These are phyloP conservation scores for Mycena amicta DNA, from an alignment of 768 basidiomycete species.

Conservation along the genomic window DNA sequence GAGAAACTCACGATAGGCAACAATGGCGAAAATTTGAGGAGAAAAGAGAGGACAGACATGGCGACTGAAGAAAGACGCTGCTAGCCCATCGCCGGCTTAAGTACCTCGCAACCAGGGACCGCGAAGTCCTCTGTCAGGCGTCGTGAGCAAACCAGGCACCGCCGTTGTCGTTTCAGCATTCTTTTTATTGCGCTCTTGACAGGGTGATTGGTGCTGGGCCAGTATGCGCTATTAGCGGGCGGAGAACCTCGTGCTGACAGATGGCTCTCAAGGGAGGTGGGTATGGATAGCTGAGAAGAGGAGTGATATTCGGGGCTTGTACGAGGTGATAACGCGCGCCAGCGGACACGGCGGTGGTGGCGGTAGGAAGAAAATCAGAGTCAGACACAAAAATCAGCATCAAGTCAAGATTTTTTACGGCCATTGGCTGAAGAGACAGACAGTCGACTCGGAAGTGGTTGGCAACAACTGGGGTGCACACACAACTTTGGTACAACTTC, in stretches of 20 bases:
- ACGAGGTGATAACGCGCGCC: background rate
- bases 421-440: too few species aligned
- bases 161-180: slow-evolving; percentile 10
- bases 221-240: slow-evolving; percentile 4
- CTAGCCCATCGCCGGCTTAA: slow-evolving; percentile 13
- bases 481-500: background rate
- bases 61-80: slow-evolving; percentile 1
- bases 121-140: slow-evolving; percentile 8
- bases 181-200: slow-evolving; percentile 11
- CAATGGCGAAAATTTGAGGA: background rate
- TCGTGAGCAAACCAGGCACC: slow-evolving; percentile 16
- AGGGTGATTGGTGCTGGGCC: slow-evolving; percentile 10
- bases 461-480: too few species aligned
- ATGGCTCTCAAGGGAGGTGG: slow-evolving; percentile 20
- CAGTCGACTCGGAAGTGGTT: too few species aligned
- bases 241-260: slow-evolving; percentile 13
- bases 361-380: background rate
- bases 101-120: slow-evolving; percentile 12
- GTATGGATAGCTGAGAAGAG: background rate
- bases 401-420: too few species aligned
- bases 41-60: slow-evolving; percentile 23
- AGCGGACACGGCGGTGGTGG: background rate
- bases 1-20: slow-evolving; percentile 15
- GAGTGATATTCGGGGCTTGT: background rate
- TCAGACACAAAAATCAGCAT: background rate